phyloP scores from a whole-genome alignment of 257 asterid species.

The Solanum lycopersicoides region DNA sequence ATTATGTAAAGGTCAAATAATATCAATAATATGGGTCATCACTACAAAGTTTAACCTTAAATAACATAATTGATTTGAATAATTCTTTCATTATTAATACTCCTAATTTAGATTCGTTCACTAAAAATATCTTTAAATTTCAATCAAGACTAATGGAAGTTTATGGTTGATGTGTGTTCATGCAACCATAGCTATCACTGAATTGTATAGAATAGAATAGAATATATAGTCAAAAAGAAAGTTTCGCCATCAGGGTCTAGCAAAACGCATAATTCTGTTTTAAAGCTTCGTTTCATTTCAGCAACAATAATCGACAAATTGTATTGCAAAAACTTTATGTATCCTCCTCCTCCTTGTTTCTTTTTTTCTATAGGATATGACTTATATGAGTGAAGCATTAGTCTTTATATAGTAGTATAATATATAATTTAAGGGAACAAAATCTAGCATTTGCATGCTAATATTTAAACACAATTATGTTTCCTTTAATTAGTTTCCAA shows the following conservation, averaged over 20 bases:
- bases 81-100: not conserved
- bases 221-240: not conserved
- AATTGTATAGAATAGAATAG: not conserved
- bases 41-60: not conserved
- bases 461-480: not conserved
- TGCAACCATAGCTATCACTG: no score
- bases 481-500: not conserved
- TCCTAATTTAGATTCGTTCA: not conserved
- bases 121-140: not conserved
- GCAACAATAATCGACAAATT: not conserved
- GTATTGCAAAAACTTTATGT: not conserved
- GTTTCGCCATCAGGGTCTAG: no score
- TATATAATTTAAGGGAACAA: not conserved
- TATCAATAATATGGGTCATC: not conserved
- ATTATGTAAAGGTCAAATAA: not conserved
- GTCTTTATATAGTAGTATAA: not conserved
- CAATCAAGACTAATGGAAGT: not conserved
- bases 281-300: no score
- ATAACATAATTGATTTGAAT: not conserved
- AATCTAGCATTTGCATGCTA: not conserved
- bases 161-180: no score
- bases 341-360: not conserved
- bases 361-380: not conserved
- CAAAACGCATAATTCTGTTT: no score
- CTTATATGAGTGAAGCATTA: not conserved